phyloP scores from a whole-genome alignment of 2,329 filamentous ascomycete genomes.

The Lecanosticta acicola region DNA sequence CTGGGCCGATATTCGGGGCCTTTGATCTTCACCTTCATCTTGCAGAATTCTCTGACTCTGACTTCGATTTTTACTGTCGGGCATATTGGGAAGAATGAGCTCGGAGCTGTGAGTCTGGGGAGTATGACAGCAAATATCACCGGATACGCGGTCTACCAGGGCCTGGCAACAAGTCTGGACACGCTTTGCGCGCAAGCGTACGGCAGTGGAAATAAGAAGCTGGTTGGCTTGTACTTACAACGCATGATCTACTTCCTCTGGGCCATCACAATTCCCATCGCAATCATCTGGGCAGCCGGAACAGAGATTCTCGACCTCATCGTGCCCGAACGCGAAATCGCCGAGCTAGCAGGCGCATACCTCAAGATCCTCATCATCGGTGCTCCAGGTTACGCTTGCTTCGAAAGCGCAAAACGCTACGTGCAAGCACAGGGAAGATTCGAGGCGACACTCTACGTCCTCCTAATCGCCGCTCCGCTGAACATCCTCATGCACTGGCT shows the following conservation, averaged over 20 bases:
- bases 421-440: conserved; percentile 87
- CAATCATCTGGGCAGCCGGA: conserved; percentile 63
- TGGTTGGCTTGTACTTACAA: conserved; percentile 79
- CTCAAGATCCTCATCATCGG: conserved; percentile 64
- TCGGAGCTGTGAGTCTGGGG: conserved; percentile 45
- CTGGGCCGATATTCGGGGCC: conserved; percentile 48
- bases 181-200: conserved; percentile 93
- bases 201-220: conserved; percentile 79
- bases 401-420: conserved; percentile 78
- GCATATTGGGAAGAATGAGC: conserved; percentile 45
- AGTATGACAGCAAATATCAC: conserved; percentile 48
- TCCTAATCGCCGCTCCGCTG: conserved; percentile 74
- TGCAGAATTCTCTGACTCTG: conserved; percentile 46
- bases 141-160: conserved; percentile 45
- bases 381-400: conserved; percentile 68
- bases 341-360: conserved; percentile 66
- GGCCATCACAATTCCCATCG: conserved; percentile 65
- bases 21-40: conserved; percentile 43
- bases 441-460: conserved; percentile 72
- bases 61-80: conserved; percentile 47
- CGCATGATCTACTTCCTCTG: conserved; percentile 75
- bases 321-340: conserved; percentile 67
- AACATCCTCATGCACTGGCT: conserved; percentile 77
- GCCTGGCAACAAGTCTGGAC: conserved; percentile 84
- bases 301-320: conserved; percentile 58